Conservation (phyloP, 495 filamentous ascomycete genomes). For the Podospora anserina region DNA sequence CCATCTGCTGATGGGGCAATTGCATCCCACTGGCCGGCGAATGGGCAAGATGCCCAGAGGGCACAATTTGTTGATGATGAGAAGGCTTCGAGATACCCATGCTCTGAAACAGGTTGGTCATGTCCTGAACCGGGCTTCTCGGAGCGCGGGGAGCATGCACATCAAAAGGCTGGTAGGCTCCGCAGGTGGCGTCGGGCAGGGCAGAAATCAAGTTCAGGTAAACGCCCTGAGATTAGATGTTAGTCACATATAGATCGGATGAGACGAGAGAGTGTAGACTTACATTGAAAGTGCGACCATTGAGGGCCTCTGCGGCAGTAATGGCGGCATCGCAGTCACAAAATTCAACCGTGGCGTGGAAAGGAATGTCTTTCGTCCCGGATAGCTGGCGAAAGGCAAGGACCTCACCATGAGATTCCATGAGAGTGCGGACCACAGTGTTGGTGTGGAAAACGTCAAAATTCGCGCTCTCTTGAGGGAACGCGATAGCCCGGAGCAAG, state of each 20-base stretch:
- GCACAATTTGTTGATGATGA: conserved; percentile 5
- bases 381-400: conserved; percentile 46
- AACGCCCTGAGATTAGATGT: conserved; percentile 20
- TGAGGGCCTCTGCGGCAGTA: conserved; percentile 38
- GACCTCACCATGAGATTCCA: conserved; percentile 54
- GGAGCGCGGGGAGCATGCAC: not conserved
- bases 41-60: conserved; percentile 13
- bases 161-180: conserved; percentile 8
- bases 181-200: conserved; percentile 2
- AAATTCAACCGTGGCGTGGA: conserved; percentile 53
- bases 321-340: conserved; percentile 45
- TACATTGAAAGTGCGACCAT: conserved; percentile 49
- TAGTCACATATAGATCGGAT: conserved; percentile 25
- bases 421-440: conserved; percentile 43
- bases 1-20: conserved; percentile 22
- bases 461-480: conserved; percentile 26
- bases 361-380: conserved; percentile 34
- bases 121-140: conserved; percentile 14
- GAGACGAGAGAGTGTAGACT: conserved; percentile 24
- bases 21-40: conserved; percentile 17
- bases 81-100: conserved; percentile 17
- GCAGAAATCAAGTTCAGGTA: conserved; percentile 19
- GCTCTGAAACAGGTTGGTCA: conserved; percentile 20
- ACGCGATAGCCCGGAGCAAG: conserved; percentile 48
- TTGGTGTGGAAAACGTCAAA: conserved; percentile 33